A percentile compares a stretch with the other conserved stretches of the same genome.
Evolutionary conservation across 345 rosid genomes (phyloP).

Genomic region (Sisymbrium irio): DNA sequence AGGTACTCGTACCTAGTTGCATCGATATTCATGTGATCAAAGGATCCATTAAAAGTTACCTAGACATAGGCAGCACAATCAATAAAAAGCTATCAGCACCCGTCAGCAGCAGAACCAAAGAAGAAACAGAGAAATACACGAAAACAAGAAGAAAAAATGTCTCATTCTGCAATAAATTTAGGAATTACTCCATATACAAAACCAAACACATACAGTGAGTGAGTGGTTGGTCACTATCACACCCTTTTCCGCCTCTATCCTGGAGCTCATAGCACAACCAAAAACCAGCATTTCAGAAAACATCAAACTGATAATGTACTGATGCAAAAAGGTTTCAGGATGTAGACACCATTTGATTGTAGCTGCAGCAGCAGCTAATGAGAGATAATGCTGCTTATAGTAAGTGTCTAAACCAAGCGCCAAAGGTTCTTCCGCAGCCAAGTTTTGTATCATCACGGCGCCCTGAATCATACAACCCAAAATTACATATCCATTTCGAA

Average conservation of each 20-base stretch:
- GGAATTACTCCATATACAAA: background rate
- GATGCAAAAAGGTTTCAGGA: conserved; percentile 4
- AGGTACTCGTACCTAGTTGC: conserved; percentile 68
- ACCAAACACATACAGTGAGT: conserved; percentile 55
- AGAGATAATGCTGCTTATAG: conserved; percentile 95
- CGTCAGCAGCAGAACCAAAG: conserved; percentile 6
- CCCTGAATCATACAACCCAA: conserved; percentile 55
- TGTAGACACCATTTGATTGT: conserved; percentile 72
- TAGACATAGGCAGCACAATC: conserved; percentile 32
- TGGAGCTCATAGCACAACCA: conserved; percentile 38
- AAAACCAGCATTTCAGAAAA: conserved; percentile 14
- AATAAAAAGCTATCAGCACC: conserved; percentile 4
- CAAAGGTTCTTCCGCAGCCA: conserved; percentile 86
- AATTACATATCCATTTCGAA: conserved; percentile 24
- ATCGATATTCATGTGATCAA: conserved; percentile 94
- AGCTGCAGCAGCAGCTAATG: conserved; percentile 91
- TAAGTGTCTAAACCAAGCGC: conserved; percentile 89
- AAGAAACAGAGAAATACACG: conserved; percentile 7
- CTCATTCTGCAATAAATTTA: background rate
- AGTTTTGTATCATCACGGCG: conserved; percentile 68
- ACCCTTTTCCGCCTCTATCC: conserved; percentile 96
- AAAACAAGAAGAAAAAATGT: background rate
- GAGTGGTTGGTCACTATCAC: conserved; percentile 86
- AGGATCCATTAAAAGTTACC: conserved; percentile 97
- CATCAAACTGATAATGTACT: conserved; percentile 6